Base-by-base conservation (phyloP, 2,329 filamentous ascomycete species). In the Sporothrix pallida region DNA sequence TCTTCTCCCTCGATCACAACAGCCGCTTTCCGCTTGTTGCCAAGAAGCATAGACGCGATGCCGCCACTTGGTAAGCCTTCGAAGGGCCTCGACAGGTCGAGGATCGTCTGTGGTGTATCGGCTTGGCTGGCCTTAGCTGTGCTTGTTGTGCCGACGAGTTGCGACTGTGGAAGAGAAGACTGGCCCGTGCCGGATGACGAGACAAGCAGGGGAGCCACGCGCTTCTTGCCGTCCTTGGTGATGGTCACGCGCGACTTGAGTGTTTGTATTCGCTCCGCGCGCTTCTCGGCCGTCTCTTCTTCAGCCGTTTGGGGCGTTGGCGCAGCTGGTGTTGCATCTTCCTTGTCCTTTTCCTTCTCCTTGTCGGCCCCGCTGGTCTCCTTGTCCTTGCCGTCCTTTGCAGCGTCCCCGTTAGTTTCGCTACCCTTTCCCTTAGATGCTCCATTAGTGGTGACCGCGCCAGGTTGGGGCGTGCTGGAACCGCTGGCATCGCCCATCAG, bases 221-320 rank as follows among this genome's bases (percentile, higher is more conserved):
- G 89, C 84, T 99, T 99, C 83, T 96, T 98, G 44, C 96, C 96
- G 77, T 99, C 95, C 81, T 98, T 98, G 0, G 94, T 97, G 75
- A 98, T 91, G 0, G 95, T 98, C 3, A 98, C 95, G 71, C 96
- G 89, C 75, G 95, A 93, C 82, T 98, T 98, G 76, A 98, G 83
- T 78, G 85, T 85, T 75, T 84, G 86, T 78, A 89, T 86, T 74
- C 87, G 83, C 74, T 88, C 84, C 0, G 84, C 87, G 3, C 84
- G 80, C 80, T 89, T 88, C 76, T 88, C 86, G 0, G 84, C 84
- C 9, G 81, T 82, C 76, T 89, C 87, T 70, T 78, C 75, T 54
- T 87, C 83, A 4, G 82, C 81, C 12, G 74, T 74, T 8, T 71
- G 58, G 3, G 72, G 62, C 5, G 56, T 26, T 12, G 73, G 26